phyloP scores from a whole-genome alignment of 768 basidiomycete species.

The Mycena pura region DNA sequence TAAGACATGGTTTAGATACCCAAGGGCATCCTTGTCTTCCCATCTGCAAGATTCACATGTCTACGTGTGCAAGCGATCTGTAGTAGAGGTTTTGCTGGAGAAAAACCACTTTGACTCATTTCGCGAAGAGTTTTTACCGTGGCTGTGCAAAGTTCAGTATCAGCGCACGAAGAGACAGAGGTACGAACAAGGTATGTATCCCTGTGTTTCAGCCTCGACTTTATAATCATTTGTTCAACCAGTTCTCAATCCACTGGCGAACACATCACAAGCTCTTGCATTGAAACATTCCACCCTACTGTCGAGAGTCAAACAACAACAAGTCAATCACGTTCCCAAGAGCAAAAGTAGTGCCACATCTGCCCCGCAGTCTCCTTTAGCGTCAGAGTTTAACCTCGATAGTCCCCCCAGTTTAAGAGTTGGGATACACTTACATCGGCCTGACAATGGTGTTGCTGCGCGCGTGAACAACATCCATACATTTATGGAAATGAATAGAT shows the following conservation, averaged over 20 bases:
- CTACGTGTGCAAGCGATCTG: constrained; percentile 80
- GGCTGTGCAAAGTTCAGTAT: constrained; percentile 89
- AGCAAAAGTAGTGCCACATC: constrained; percentile 43
- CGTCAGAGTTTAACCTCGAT: constrained; percentile 42
- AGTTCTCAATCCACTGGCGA: constrained; percentile 57
- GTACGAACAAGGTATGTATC: constrained; percentile 59
- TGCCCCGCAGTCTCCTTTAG: constrained; percentile 52
- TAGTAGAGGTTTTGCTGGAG: constrained; percentile 74
- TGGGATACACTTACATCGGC: constrained; percentile 65
- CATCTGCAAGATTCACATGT: constrained; percentile 86
- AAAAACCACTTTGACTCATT: constrained; percentile 82
- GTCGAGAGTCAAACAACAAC: constrained; percentile 25
- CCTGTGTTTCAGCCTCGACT: not conserved
- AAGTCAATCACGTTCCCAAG: constrained; percentile 31
- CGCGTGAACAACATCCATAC: constrained; percentile 79
- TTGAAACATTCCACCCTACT: constrained; percentile 66
- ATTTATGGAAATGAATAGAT: constrained; percentile 82
- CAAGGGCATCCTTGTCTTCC: constrained; percentile 70
- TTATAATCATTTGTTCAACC: not conserved
- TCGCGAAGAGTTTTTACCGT: constrained; percentile 90
- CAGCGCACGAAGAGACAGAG: constrained; percentile 63
- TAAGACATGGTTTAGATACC: constrained; percentile 56
- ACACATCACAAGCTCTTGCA: constrained; percentile 56
- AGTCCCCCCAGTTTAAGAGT: constrained; percentile 61
- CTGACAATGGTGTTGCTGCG: constrained; percentile 60